Percentiles rank a stretch among this genome's conserved stretches.
These are phyloP conservation scores for Drosera spatulata DNA, from an alignment of 179 eudicot genomes.

Conservation along the genomic window DNA sequence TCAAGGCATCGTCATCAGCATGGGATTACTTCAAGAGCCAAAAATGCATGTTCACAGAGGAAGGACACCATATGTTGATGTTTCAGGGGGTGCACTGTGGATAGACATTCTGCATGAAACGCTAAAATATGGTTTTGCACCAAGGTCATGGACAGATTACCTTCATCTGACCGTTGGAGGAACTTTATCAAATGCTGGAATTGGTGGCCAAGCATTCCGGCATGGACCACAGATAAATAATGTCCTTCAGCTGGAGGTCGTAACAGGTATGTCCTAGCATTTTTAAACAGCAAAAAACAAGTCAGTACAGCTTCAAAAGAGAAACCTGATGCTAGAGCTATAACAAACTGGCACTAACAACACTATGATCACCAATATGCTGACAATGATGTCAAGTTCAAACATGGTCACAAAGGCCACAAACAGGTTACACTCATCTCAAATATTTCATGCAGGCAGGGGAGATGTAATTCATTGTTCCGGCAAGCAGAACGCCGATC, in stretches of 20 bases:
- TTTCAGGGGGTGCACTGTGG: constrained; percentile 48
- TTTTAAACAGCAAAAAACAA: neutral
- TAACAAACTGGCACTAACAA: neutral
- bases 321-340: too few species aligned
- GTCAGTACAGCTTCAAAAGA: too few species aligned
- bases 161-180: constrained; percentile 57
- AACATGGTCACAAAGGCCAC: too few species aligned
- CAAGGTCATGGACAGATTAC: constrained; percentile 64
- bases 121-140: constrained; percentile 36
- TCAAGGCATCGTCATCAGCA: constrained; percentile 67
- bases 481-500: constrained; percentile 55
- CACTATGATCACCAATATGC: neutral
- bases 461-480: constrained; percentile 75
- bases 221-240: constrained; percentile 52
- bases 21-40: constrained; percentile 53
- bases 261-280: constrained; percentile 27
- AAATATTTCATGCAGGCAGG: constrained; percentile 39
- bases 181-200: constrained; percentile 56
- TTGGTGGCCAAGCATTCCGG: constrained; percentile 51
- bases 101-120: constrained; percentile 40
- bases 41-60: constrained; percentile 48
- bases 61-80: constrained; percentile 41
- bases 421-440: neutral
- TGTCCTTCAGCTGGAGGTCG: constrained; percentile 40
- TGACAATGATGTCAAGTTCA: neutral